phyloP scores from a whole-genome alignment of 2,329 filamentous ascomycete genomes.

The Lasiodiplodia hormozganensis region DNA sequence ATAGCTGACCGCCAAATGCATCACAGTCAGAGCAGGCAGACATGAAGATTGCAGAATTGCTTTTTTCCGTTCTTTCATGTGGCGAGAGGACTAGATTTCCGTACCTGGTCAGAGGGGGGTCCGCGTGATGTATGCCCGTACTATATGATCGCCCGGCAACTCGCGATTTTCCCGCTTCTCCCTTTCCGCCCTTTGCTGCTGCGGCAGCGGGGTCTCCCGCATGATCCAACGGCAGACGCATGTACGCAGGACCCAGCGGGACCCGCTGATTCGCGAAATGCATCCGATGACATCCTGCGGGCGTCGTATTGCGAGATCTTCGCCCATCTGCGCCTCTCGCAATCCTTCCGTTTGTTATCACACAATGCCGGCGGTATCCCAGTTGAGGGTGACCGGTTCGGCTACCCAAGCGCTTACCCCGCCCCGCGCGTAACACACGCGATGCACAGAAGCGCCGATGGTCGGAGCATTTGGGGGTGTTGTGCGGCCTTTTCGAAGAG shows the following conservation, averaged over 20 bases:
- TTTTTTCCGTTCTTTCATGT: background rate
- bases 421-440: background rate
- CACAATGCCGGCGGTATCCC: constrained; percentile 11
- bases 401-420: background rate
- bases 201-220: too few relatives aligned
- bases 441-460: background rate
- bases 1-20: background rate
- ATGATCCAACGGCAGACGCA: too few relatives aligned
- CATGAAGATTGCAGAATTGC: too few relatives aligned
- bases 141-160: constrained; percentile 10
- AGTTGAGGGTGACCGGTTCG: constrained; percentile 19
- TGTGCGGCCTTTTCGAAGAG: constrained; percentile 4
- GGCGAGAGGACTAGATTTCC: background rate
- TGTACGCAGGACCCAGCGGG: too few relatives aligned
- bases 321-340: background rate
- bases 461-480: background rate
- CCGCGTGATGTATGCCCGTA: background rate
- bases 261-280: constrained; percentile 2
- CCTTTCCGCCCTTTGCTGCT: background rate
- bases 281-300: background rate
- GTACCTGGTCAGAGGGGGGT: background rate
- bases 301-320: constrained; percentile 2
- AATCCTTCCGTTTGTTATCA: too few relatives aligned
- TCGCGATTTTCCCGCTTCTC: constrained; percentile 1
- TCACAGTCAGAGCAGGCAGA: background rate